Evolutionary conservation across 129 eudicot species (phyloP), one percentile per base, ranked within the genome.

Genomic region (Artemisia tridentata): DNA sequence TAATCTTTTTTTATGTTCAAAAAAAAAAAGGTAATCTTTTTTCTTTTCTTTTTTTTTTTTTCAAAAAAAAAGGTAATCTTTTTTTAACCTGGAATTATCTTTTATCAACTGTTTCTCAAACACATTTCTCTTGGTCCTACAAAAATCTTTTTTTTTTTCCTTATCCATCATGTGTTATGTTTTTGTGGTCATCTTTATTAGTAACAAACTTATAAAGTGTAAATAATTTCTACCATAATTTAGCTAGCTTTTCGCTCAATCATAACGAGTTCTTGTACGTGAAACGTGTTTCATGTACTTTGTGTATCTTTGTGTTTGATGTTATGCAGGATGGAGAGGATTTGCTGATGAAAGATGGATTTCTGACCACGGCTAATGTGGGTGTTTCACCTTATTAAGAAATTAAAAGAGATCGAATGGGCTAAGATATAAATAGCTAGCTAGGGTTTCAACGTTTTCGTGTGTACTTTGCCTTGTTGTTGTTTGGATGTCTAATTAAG

Each of bases 301-400:
- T 27, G 29, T 41, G 49, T 65, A 55, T 65, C 63, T 58, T 41
- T 57, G 71, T 72, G 75, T 51, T 81, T 77, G 78, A 49, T 47
- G 75, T 41, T 75, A 61, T 82, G 80, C 72, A 92, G 98, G 98
- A 92, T 80, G 96, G 89, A 74, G 96, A 92, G 38, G 96, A 88
- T 69, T 75, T 83, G 72, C 83, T 88, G 31, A 85, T 89, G 91
- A 92, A 92, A 79, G 98, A 92, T 81, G 98, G 95, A 69, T 85
- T 87, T 79, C 88, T 92, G 59, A 79, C 81, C 31, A 78, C 97
- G 12, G 96, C 93, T 17, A 92, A 88, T 73, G 83, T 92, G 79
- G 98, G 96, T 54, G 86, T 92, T 52, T 82, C 91, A 11, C 98
- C 98, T 15, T 92, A 86, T 75, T 92, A 67, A 82, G 68, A 76